A percentile compares a stretch with the other conserved stretches of the same genome.
Conservation (phyloP, 805 yeast genomes). For the Saturnispora halmiae region DNA sequence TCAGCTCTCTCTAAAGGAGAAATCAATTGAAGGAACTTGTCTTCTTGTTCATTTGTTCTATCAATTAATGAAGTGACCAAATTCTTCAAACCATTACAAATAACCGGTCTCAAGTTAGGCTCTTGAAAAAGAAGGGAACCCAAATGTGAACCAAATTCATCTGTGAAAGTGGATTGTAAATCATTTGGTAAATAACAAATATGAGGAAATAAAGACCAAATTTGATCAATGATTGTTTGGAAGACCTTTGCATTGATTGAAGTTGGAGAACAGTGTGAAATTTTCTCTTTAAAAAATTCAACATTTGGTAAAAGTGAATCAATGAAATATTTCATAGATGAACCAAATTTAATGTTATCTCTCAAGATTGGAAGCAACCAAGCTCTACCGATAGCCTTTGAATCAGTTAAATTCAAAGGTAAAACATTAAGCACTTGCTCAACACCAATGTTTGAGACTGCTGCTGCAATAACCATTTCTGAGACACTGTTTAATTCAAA, state of each 20-base stretch:
- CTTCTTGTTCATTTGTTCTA: slow-evolving; percentile 42
- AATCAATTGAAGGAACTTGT: slow-evolving; percentile 50
- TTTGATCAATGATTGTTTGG: slow-evolving; percentile 79
- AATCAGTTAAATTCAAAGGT: slow-evolving; percentile 68
- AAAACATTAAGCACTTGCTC: slow-evolving; percentile 63
- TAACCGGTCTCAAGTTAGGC: slow-evolving; percentile 65
- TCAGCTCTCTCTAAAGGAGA: slow-evolving; percentile 50
- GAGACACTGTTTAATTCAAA: slow-evolving; percentile 65
- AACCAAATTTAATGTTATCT: slow-evolving; percentile 71
- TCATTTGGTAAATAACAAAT: slow-evolving; percentile 85
- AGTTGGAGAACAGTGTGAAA: slow-evolving; percentile 36
- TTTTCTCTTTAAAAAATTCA: slow-evolving; percentile 42
- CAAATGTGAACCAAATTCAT: slow-evolving; percentile 67
- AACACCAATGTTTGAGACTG: slow-evolving; percentile 78
- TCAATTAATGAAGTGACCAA: slow-evolving; percentile 53
- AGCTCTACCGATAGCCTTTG: slow-evolving; percentile 74
- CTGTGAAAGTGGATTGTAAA: slow-evolving; percentile 52
- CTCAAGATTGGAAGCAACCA: slow-evolving; percentile 90
- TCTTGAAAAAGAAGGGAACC: slow-evolving; percentile 67
- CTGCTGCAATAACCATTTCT: slow-evolving; percentile 72
- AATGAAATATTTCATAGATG: slow-evolving; percentile 50
- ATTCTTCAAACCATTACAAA: slow-evolving; percentile 72
- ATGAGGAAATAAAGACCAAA: slow-evolving; percentile 85
- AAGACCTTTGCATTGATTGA: slow-evolving; percentile 70
- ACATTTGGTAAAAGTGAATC: slow-evolving; percentile 60